Percentiles rank a stretch among this genome's conserved stretches.
phyloP scores from a whole-genome alignment of 345 rosid species.

The Microthlaspi erraticum region DNA sequence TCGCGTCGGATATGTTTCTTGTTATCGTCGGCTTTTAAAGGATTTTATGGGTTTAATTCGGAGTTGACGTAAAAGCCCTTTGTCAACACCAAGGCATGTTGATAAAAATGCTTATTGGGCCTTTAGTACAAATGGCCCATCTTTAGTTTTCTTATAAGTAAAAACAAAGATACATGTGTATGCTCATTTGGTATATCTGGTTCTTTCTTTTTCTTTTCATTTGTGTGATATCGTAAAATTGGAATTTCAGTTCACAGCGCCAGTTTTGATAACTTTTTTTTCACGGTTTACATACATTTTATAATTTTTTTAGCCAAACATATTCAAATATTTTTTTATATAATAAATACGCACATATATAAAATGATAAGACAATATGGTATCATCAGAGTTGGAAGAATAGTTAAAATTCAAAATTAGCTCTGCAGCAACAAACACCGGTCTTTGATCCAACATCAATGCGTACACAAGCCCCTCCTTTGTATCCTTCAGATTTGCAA shows the following conservation, averaged over 20 bases:
- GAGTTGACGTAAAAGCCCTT: neutral
- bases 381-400: neutral
- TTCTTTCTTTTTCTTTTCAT: no score
- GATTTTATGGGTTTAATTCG: no score
- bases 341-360: neutral
- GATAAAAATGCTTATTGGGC: neutral
- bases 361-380: neutral
- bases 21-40: neutral
- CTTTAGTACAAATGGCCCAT: neutral
- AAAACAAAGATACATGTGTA: no score
- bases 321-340: neutral
- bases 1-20: neutral
- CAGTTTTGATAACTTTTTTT: no score
- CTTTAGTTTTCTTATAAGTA: neutral
- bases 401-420: neutral
- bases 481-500: constrained; percentile 28
- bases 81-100: neutral
- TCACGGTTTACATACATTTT: no score
- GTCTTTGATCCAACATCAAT: neutral
- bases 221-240: no score
- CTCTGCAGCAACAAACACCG: constrained; percentile 34
- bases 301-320: no score
- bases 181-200: no score
- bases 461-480: constrained; percentile 31
- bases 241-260: no score